Conservation (phyloP, 345 rosid genomes). For the Gossypium arboreum region DNA sequence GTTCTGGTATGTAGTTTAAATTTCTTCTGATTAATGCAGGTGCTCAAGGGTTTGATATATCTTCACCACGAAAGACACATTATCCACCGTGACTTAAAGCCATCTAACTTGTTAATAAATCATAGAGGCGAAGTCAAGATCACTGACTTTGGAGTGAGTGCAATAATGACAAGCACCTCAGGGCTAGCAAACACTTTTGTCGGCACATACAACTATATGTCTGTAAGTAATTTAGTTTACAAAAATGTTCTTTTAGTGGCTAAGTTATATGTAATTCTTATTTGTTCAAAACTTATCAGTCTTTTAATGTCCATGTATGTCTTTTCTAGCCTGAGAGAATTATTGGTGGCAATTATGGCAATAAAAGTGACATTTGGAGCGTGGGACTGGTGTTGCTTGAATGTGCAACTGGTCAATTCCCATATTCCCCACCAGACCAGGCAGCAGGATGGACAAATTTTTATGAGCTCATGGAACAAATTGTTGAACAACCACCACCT, state of each 20-base stretch:
- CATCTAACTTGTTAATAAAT: constrained; percentile 81
- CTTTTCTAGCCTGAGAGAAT: constrained; percentile 84
- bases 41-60: constrained; percentile 69
- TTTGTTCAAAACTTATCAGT: neutral
- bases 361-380: constrained; percentile 96
- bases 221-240: constrained; percentile 49
- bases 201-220: constrained; percentile 87
- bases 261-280: neutral
- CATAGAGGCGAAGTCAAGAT: constrained; percentile 95
- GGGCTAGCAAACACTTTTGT: constrained; percentile 74
- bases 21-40: constrained; percentile 38
- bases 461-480: constrained; percentile 81
- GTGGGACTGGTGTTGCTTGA: constrained; percentile 82
- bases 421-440: constrained; percentile 64
- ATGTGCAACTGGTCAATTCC: constrained; percentile 82
- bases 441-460: constrained; percentile 66
- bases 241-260: neutral
- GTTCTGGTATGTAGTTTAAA: constrained; percentile 1
- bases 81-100: constrained; percentile 74
- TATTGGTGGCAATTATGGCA: constrained; percentile 45
- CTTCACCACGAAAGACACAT: constrained; percentile 77
- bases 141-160: constrained; percentile 93
- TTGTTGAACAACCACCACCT: constrained; percentile 80
- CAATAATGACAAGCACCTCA: constrained; percentile 60
- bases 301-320: neutral